These are phyloP conservation scores for Cercospora nicotianae DNA, from an alignment of 2,329 filamentous ascomycete genomes.

Conservation along the genomic window DNA sequence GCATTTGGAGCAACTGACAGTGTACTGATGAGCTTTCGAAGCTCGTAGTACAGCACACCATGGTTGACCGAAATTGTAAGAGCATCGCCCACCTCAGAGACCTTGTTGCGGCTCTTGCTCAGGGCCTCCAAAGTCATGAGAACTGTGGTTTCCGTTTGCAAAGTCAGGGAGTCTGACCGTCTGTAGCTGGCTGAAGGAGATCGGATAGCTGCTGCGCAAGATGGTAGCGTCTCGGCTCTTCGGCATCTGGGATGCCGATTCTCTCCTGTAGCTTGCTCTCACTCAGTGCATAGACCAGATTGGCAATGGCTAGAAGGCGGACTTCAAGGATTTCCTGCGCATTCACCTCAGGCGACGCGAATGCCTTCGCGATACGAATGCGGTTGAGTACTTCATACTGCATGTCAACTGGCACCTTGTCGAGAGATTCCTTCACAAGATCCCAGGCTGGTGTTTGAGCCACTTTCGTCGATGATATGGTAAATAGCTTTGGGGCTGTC, in stretches of 20 bases:
- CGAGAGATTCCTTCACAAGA: slow-evolving; percentile 44
- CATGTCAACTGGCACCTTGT: slow-evolving; percentile 68
- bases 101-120: slow-evolving; percentile 72
- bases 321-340: slow-evolving; percentile 73
- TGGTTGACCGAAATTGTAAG: slow-evolving; percentile 95
- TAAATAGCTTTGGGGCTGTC: slow-evolving; percentile 56
- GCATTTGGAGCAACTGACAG: slow-evolving; percentile 64
- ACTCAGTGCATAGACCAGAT: slow-evolving; percentile 83
- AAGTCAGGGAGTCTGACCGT: slow-evolving; percentile 66
- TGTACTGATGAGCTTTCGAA: slow-evolving; percentile 84
- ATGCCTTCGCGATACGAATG: slow-evolving; percentile 77
- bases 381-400: slow-evolving; percentile 85
- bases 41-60: slow-evolving; percentile 87
- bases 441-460: slow-evolving; percentile 44
- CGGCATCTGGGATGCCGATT: slow-evolving; percentile 80
- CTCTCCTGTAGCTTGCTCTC: slow-evolving; percentile 84
- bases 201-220: slow-evolving; percentile 90
- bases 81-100: slow-evolving; percentile 81
- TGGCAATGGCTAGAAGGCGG: slow-evolving; percentile 82
- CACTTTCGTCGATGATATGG: slow-evolving; percentile 59
- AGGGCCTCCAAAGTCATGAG: slow-evolving; percentile 83
- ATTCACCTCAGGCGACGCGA: slow-evolving; percentile 64
- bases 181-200: slow-evolving; percentile 78
- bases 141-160: slow-evolving; percentile 77
- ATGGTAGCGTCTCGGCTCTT: slow-evolving; percentile 86